Conservation (phyloP, 192 early-diverging fungal genomes). For the Phlyctochytrium arcticum region DNA sequence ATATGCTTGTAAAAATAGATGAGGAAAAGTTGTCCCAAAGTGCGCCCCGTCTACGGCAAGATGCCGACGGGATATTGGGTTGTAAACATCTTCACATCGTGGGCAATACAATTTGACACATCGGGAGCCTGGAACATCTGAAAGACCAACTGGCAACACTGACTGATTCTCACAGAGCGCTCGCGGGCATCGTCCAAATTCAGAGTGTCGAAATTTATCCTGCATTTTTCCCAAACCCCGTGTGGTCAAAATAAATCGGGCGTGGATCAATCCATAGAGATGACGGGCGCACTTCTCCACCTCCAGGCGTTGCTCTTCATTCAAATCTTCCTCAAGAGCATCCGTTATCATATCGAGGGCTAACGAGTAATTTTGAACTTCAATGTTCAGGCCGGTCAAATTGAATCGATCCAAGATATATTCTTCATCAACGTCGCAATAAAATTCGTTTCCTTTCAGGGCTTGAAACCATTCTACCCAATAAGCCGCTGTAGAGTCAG, state of each 20-base stretch:
- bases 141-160: constrained; percentile 83
- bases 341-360: constrained; percentile 94
- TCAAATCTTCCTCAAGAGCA: constrained; percentile 65
- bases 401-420: constrained; percentile 98
- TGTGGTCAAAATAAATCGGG: constrained; percentile 89
- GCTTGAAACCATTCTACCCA: constrained; percentile 96
- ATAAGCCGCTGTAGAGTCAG: constrained; percentile 42
- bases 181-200: constrained; percentile 96
- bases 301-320: constrained; percentile 69
- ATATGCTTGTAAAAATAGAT: constrained; percentile 92
- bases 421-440: constrained; percentile 97
- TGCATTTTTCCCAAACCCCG: constrained; percentile 93
- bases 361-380: constrained; percentile 85
- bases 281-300: constrained; percentile 87
- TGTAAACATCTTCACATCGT: constrained; percentile 95
- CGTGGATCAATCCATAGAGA: constrained; percentile 98
- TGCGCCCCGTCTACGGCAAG: constrained; percentile 89
- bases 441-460: constrained; percentile 93
- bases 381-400: constrained; percentile 84
- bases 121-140: constrained; percentile 79
- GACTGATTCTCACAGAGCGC: constrained; percentile 88
- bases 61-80: constrained; percentile 84
- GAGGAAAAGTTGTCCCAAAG: constrained; percentile 94
- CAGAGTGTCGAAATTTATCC: constrained; percentile 90
- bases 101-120: constrained; percentile 94